A percentile compares a stretch with the other conserved stretches of the same genome.
Conservation (phyloP, 1,284 basidiomycete genomes). For the Apiotrichum gracile region DNA sequence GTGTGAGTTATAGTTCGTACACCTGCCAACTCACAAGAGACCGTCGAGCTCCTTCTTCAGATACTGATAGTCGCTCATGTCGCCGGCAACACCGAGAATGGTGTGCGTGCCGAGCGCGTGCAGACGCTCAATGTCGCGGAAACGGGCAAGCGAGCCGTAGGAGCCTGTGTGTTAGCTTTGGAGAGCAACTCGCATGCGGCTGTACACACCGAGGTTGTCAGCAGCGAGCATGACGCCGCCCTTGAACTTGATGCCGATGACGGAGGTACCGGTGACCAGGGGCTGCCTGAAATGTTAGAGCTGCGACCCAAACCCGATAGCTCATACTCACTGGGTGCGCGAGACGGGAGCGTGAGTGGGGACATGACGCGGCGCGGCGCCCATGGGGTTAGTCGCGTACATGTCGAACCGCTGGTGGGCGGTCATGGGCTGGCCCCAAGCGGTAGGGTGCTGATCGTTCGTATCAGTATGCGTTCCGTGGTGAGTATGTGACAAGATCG, state of each 20-base stretch:
- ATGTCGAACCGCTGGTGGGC: slow-evolving; percentile 39
- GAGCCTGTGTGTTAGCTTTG: slow-evolving; percentile 61
- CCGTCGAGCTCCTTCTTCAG: slow-evolving; percentile 60
- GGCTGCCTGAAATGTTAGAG: slow-evolving; percentile 60
- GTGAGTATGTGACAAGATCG: background rate
- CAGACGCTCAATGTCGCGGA: slow-evolving; percentile 90
- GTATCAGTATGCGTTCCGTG: background rate
- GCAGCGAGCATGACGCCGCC: slow-evolving; percentile 99
- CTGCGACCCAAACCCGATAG: background rate
- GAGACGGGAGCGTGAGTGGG: slow-evolving; percentile 13
- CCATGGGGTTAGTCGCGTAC: slow-evolving; percentile 32
- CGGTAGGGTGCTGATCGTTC: slow-evolving; percentile 37
- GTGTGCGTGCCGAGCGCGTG: slow-evolving; percentile 74
- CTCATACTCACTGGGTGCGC: slow-evolving; percentile 23
- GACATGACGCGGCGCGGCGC: slow-evolving; percentile 7
- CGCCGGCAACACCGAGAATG: slow-evolving; percentile 85
- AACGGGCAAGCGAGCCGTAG: slow-evolving; percentile 93
- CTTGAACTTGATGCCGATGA: slow-evolving; percentile 89
- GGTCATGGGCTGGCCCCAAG: slow-evolving; percentile 43
- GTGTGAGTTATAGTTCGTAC: background rate
- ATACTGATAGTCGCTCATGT: slow-evolving; percentile 98
- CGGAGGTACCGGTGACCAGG: slow-evolving; percentile 93
- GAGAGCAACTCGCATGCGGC: background rate
- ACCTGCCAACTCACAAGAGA: slow-evolving; percentile 33
- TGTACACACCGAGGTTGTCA: slow-evolving; percentile 76